Evolutionary conservation across 2,329 filamentous ascomycete genomes (phyloP).

Genomic region (Escovopsis sp.): DNA sequence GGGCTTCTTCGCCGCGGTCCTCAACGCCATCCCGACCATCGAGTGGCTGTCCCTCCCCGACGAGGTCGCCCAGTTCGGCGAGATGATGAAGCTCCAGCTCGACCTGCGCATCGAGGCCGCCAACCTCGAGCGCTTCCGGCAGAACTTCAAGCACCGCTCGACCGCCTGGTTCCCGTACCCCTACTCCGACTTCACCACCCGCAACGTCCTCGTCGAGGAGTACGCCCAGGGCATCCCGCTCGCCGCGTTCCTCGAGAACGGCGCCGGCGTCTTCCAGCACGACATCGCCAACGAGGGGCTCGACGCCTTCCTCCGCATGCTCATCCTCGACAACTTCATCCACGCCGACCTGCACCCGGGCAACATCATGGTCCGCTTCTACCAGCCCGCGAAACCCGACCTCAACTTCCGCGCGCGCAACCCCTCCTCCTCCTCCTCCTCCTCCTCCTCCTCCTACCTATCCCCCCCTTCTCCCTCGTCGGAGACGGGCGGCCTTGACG

Average conservation of each 20-base stretch:
- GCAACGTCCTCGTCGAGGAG: constrained; percentile 86
- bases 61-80: constrained; percentile 84
- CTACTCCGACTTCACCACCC: constrained; percentile 81
- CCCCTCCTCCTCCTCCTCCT: too few relatives aligned
- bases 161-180: constrained; percentile 97
- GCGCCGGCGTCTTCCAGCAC: constrained; percentile 81
- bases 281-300: constrained; percentile 92
- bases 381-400: constrained; percentile 62
- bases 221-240: constrained; percentile 91
- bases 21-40: constrained; percentile 84
- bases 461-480: constrained; percentile 13
- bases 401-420: constrained; percentile 20
- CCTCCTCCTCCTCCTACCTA: too few relatives aligned
- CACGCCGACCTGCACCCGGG: constrained; percentile 93
- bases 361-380: constrained; percentile 99
- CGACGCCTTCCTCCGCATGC: constrained; percentile 91
- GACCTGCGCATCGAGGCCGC: constrained; percentile 90
- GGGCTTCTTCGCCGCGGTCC: constrained; percentile 70
- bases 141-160: constrained; percentile 75
- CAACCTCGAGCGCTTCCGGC: constrained; percentile 76
- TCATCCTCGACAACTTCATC: constrained; percentile 93
- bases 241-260: constrained; percentile 77
- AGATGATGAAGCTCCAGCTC: constrained; percentile 98
- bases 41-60: constrained; percentile 95
- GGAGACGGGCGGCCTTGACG: constrained; percentile 40